These are phyloP conservation scores for Silene coronaria DNA, from an alignment of 179 eudicot species.

Conservation along the genomic window DNA sequence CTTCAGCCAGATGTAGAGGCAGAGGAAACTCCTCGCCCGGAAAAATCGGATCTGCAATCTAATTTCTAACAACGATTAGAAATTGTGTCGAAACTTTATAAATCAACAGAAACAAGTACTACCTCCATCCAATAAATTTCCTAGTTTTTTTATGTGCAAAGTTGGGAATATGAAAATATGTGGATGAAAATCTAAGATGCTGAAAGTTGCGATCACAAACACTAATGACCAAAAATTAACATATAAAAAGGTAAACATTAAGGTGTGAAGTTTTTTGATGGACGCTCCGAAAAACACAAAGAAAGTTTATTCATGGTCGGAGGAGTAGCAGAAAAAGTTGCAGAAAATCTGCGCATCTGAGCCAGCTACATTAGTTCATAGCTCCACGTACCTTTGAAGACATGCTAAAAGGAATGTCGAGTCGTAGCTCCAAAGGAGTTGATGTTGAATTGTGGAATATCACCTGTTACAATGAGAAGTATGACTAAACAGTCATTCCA, in stretches of 20 bases:
- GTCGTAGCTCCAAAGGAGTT: conserved; percentile 73
- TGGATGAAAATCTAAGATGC: not conserved
- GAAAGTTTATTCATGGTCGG: not conserved
- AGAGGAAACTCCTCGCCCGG: conserved; percentile 90
- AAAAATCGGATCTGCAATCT: conserved; percentile 83
- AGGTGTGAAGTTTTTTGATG: too few species aligned
- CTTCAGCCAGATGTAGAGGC: conserved; percentile 95
- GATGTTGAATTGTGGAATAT: conserved; percentile 74
- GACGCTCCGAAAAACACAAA: too few species aligned
- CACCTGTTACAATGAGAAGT: conserved; percentile 48
- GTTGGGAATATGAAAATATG: not conserved
- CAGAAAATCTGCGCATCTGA: not conserved
- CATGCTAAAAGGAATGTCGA: conserved; percentile 93
- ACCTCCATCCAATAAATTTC: not conserved
- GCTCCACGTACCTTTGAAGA: conserved; percentile 66
- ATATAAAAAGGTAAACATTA: not conserved
- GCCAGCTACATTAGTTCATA: not conserved
- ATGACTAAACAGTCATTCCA: conserved; percentile 5
- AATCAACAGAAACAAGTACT: not conserved
- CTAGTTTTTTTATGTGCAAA: not conserved
- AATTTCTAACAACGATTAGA: conserved; percentile 18
- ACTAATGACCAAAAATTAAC: not conserved
- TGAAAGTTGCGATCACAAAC: not conserved
- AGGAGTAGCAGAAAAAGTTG: not conserved
- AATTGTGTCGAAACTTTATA: not conserved